phyloP scores from a whole-genome alignment of 768 basidiomycete species.

The Pisolithus orientalis region DNA sequence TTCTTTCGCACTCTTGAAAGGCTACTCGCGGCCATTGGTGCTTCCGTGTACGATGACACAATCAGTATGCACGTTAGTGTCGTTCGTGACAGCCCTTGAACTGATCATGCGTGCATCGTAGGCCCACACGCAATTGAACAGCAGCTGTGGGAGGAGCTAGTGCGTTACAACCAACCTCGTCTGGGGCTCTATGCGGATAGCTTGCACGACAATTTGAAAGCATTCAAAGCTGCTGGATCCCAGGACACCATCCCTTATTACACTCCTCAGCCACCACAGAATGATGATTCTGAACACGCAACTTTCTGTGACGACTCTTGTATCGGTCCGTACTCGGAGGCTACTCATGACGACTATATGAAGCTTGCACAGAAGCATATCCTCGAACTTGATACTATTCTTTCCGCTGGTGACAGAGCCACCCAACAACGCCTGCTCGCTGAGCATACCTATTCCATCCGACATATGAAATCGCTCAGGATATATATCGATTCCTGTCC shows the following conservation, averaged over 20 bases:
- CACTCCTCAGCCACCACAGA: not conserved
- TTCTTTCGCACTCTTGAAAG: not conserved
- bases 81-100: not conserved
- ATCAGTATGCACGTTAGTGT: not conserved
- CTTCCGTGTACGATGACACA: not conserved
- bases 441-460: conserved; percentile 1
- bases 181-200: not conserved
- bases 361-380: not conserved
- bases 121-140: not conserved
- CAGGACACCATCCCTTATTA: not conserved
- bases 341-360: conserved; percentile 1
- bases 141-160: not conserved
- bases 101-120: not conserved
- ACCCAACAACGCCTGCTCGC: not conserved
- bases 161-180: not conserved
- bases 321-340: not conserved
- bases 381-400: not conserved
- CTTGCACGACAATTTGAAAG: not conserved
- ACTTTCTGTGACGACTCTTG: not conserved
- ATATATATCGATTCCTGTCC: not conserved
- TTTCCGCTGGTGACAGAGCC: not conserved
- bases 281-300: not conserved
- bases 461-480: not conserved
- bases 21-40: not conserved
- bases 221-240: not conserved